Percentiles rank a stretch among this genome's conserved stretches.
Evolutionary conservation across 768 basidiomycete genomes (phyloP).

Genomic region (Lyophyllum semitale): DNA sequence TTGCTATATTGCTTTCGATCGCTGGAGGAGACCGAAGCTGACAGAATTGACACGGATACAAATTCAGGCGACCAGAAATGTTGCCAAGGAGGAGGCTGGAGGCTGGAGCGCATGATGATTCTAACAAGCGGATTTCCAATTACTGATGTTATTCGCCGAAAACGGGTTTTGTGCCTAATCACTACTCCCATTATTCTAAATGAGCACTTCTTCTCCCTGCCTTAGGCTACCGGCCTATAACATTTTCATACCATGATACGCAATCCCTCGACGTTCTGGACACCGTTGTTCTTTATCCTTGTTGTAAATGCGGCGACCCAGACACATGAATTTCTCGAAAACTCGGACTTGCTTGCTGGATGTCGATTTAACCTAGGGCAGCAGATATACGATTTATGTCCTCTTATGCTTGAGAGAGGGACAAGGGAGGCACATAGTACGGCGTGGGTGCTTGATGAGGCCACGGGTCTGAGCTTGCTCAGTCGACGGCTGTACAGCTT

Average conservation of each 20-base stretch:
- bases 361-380: constrained; percentile 9
- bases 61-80: too few relatives aligned
- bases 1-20: too few relatives aligned
- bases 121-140: neutral
- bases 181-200: too few relatives aligned
- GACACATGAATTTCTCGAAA: constrained; percentile 3
- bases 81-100: too few relatives aligned
- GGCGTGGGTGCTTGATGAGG: neutral
- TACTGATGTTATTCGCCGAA: neutral
- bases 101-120: too few relatives aligned
- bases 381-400: constrained; percentile 9
- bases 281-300: neutral
- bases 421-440: neutral
- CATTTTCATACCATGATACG: neutral
- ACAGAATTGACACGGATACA: too few relatives aligned
- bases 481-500: neutral
- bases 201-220: neutral
- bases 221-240: neutral
- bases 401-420: constrained; percentile 6
- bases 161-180: too few relatives aligned
- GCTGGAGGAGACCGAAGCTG: too few relatives aligned
- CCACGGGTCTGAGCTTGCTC: neutral
- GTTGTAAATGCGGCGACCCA: constrained; percentile 4
- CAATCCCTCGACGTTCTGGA: neutral
- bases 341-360: constrained; percentile 5